Conservation (phyloP, 169 alveolate genomes). For the Toxoplasma gondii region DNA sequence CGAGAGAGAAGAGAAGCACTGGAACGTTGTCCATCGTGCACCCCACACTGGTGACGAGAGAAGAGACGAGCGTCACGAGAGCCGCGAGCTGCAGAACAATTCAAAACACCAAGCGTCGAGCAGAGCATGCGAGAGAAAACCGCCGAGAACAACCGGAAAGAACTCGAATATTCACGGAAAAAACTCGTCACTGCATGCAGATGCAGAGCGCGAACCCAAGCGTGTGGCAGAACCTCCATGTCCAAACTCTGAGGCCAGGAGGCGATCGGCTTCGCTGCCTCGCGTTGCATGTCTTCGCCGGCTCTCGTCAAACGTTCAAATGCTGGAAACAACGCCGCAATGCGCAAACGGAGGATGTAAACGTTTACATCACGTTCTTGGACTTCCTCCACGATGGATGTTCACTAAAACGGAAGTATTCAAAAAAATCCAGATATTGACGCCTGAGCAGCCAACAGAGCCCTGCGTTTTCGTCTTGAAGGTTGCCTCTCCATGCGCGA, state of each 20-base stretch:
- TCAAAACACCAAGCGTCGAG: neutral
- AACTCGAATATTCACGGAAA: neutral
- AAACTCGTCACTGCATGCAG: neutral
- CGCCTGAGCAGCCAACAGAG: too few species aligned
- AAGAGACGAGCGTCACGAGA: neutral
- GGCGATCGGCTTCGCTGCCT: neutral
- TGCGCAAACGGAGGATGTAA: too few species aligned
- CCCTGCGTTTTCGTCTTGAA: too few species aligned
- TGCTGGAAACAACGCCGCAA: neutral
- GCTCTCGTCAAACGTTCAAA: neutral
- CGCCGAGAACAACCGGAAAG: neutral
- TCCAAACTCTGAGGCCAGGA: too few species aligned
- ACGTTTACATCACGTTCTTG: too few species aligned
- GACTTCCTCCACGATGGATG: too few species aligned
- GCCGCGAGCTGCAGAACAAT: neutral
- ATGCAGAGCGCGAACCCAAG: too few species aligned
- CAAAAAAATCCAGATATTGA: too few species aligned
- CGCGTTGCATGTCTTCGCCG: neutral
- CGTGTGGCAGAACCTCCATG: too few species aligned
- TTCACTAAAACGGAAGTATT: too few species aligned
- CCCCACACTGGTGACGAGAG: slow-evolving; percentile 27
- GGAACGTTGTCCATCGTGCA: neutral
- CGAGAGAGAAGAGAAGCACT: slow-evolving; percentile 21
- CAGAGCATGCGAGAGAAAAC: neutral
- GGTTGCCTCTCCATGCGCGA: too few species aligned